A percentile compares a stretch with the other conserved stretches of the same genome.
Evolutionary conservation across 768 basidiomycete genomes (phyloP).

Genomic region (Rhodotorula taiwanensis): DNA sequence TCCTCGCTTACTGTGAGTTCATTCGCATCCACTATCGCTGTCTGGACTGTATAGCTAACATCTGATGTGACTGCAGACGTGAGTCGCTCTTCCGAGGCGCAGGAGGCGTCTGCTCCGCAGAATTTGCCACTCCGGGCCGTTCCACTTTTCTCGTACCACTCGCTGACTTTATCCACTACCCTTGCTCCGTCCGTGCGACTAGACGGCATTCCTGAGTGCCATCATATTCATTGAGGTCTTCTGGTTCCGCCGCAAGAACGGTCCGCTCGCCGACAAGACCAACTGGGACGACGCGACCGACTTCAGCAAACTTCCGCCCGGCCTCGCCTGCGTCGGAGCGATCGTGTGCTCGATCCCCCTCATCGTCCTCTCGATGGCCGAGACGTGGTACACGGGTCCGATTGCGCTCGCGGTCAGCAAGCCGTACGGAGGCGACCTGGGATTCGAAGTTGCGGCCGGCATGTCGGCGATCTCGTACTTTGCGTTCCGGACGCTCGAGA

Average conservation of each 20-base stretch:
- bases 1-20: conserved; percentile 19
- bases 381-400: conserved; percentile 28
- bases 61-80: too few species aligned
- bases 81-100: too few species aligned
- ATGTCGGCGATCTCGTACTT: conserved; percentile 24
- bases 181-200: too few species aligned
- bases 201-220: conserved; percentile 21
- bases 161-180: too few species aligned
- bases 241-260: conserved; percentile 20
- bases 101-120: too few species aligned
- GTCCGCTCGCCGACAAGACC: conserved; percentile 18
- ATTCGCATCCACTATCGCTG: too few species aligned
- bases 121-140: too few species aligned
- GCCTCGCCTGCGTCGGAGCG: conserved; percentile 16
- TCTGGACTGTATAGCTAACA: too few species aligned
- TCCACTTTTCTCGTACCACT: too few species aligned
- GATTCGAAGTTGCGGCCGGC: conserved; percentile 39
- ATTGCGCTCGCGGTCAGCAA: conserved; percentile 16
- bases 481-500: conserved; percentile 32
- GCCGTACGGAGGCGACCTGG: conserved; percentile 30
- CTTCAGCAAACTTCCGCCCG: conserved; percentile 27
- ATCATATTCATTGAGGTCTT: conserved; percentile 17
- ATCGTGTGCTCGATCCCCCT: conserved; percentile 9
- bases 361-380: conserved; percentile 15
- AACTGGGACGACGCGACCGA: conserved; percentile 34